Evolutionary conservation across 495 filamentous ascomycete species (phyloP), one percentile per base, ranked within the genome.

Genomic region (Tuber calosporum): DNA sequence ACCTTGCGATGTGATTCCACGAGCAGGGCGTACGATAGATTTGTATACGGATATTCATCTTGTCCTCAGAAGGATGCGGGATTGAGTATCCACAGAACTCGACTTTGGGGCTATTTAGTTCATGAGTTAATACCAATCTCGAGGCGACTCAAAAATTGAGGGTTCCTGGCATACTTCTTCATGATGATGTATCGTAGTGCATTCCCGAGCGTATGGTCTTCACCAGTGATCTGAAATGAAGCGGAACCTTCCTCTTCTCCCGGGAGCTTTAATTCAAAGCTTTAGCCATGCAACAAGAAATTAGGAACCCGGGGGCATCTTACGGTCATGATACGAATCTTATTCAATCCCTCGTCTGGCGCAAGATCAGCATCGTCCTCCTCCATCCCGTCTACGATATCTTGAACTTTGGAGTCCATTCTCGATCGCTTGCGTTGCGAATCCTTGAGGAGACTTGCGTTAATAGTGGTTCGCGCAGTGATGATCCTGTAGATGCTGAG

Each of bases 71-170:
- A 43, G 96, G 95, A 85, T 99, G 95, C 13, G 95, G 95, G 71
- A 99, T 98, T 5, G 95, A 93, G 82, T 99, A 98, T 66, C 94
- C 95, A 84, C 96, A 98, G 84, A 99, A 95, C 80, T 99, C 95
- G 43, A 99, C 95, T 66, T 92, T 88, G 43, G 95, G 95, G 82
- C 94, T 96, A 73, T 73, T 72, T 48, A 75, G 39, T 45, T 42
- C 20, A 73, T 73, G 19, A 79, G 48, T 66, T n/a, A 43, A n/a
- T 39, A 69, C 26, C 11, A 43, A 62, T 42, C 42, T 41, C 30
- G 75, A 67, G 72, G 73, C 53, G 77, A 72, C 42, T 48, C n/a
- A 41, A 36, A 70, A 8, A 67, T 58, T 39, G 40, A 69, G 38
- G 45, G n/a, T 34, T 19, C 15, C 48, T 13, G 38, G 83, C 87